phyloP scores from a whole-genome alignment of 768 basidiomycete species.

The Podaxis rugospora region DNA sequence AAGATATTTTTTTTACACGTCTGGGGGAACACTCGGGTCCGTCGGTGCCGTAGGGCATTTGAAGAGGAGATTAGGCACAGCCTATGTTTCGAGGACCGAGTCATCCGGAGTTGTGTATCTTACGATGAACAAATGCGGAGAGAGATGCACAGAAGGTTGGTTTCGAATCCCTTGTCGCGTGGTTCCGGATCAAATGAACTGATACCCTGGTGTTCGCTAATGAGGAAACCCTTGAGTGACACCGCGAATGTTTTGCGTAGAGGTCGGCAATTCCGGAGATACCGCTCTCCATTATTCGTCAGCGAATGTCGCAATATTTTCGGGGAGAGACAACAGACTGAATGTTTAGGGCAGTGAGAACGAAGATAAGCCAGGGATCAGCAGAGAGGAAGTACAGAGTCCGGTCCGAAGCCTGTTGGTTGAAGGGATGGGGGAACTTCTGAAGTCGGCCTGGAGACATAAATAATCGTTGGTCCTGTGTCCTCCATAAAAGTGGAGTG shows the following conservation, averaged over 20 bases:
- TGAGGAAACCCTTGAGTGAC: neutral
- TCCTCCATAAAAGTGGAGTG: too few species aligned
- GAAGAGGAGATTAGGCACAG: neutral
- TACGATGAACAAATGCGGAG: neutral
- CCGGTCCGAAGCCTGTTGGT: neutral
- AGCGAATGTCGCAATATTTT: neutral
- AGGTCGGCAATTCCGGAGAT: neutral
- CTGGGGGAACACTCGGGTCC: neutral
- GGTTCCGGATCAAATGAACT: neutral
- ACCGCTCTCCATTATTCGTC: neutral
- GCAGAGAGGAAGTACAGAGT: neutral
- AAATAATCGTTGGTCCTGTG: too few species aligned
- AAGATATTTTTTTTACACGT: neutral
- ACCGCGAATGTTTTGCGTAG: neutral
- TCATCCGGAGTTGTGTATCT: neutral
- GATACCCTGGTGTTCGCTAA: neutral
- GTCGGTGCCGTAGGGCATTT: neutral
- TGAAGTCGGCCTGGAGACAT: too few species aligned
- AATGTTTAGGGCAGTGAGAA: neutral
- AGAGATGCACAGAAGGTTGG: neutral
- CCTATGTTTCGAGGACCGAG: neutral
- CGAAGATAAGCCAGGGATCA: neutral
- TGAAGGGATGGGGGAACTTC: too few species aligned
- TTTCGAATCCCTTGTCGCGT: neutral
- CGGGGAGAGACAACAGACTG: neutral